These are phyloP conservation scores for Rehmannia glutinosa DNA, from an alignment of 257 asterid species.

Conservation along the genomic window DNA sequence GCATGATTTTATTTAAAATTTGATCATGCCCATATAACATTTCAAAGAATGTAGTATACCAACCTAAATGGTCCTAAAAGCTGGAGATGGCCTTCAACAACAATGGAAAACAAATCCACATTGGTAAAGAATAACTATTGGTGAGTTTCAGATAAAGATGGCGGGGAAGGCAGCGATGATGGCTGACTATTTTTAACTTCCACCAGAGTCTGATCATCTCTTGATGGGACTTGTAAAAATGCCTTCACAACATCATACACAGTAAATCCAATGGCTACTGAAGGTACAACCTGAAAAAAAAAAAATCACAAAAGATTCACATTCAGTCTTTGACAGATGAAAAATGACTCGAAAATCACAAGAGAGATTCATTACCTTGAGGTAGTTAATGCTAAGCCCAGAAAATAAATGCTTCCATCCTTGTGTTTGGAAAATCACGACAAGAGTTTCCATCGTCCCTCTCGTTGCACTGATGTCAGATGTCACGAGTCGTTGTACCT, in stretches of 20 bases:
- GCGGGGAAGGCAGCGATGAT: slow-evolving; percentile 39
- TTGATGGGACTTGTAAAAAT: slow-evolving; percentile 71
- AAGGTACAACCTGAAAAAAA: slow-evolving; percentile 71
- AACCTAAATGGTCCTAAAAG: not conserved
- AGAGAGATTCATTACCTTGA: slow-evolving; percentile 46
- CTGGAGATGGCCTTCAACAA: not conserved
- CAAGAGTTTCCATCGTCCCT: slow-evolving; percentile 67
- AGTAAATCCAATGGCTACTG: slow-evolving; percentile 94
- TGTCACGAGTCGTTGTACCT: slow-evolving; percentile 70
- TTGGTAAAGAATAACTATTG: slow-evolving; percentile 17
- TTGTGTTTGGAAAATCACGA: slow-evolving; percentile 44
- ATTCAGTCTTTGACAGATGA: not conserved
- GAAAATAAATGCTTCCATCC: slow-evolving; percentile 94
- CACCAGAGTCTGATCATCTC: slow-evolving; percentile 56
- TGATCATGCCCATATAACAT: slow-evolving; percentile 2
- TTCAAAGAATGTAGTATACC: not conserved
- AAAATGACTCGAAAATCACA: slow-evolving; percentile 6
- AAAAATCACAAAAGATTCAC: not conserved
- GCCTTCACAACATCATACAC: slow-evolving; percentile 78
- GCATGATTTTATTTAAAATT: not conserved
- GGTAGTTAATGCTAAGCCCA: slow-evolving; percentile 93
- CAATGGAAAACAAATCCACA: slow-evolving; percentile 1
- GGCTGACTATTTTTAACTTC: slow-evolving; percentile 38
- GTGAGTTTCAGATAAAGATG: slow-evolving; percentile 33
- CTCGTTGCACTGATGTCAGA: slow-evolving; percentile 36